These are phyloP conservation scores for Medicago ruthenica DNA, from an alignment of 306 rosid species.

Conservation along the genomic window DNA sequence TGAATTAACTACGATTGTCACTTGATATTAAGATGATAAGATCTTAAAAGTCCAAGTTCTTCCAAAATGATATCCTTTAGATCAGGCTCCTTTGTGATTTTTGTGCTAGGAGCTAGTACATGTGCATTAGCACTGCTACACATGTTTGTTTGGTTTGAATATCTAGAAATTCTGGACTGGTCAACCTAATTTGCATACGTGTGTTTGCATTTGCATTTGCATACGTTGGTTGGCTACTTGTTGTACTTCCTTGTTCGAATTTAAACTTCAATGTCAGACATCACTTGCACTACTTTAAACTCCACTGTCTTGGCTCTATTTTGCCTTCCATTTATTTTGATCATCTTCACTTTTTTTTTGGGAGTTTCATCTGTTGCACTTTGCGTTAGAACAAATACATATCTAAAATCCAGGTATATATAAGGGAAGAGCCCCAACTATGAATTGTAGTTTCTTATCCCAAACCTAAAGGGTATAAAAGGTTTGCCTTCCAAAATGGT, in stretches of 20 bases:
- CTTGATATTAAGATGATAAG: neutral
- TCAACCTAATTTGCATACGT: neutral
- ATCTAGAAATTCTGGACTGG: neutral
- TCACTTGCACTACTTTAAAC: neutral
- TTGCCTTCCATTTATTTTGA: too few species aligned
- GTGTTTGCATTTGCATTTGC: neutral
- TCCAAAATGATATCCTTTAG: neutral
- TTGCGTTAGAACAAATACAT: too few species aligned
- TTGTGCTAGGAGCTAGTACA: neutral
- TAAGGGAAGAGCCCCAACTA: too few species aligned
- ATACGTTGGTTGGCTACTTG: neutral
- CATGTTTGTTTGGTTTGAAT: constrained; percentile 2
- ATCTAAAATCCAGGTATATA: too few species aligned
- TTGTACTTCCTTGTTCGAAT: neutral
- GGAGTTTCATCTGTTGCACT: too few species aligned
- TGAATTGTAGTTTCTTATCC: too few species aligned
- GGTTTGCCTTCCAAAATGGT: neutral
- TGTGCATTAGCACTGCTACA: neutral
- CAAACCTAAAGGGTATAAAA: neutral
- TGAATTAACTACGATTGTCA: neutral
- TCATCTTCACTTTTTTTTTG: too few species aligned
- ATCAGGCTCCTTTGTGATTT: neutral
- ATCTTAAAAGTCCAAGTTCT: neutral
- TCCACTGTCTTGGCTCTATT: neutral
- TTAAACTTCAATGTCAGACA: too few species aligned